Conservation (phyloP, 306 rosid species). For the Arachis stenosperma region DNA sequence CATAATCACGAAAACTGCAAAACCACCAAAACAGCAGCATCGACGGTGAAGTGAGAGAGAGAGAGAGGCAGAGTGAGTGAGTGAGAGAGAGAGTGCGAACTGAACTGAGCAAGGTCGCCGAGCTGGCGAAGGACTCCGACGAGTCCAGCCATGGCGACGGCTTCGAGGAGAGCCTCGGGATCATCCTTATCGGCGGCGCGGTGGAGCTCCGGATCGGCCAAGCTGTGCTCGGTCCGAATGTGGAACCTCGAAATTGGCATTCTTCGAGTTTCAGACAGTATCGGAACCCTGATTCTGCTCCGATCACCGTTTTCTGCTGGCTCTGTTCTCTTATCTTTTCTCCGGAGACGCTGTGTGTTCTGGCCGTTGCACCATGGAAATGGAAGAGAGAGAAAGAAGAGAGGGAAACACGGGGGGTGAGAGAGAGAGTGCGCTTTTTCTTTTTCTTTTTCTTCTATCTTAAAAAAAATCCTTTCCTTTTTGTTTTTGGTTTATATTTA, state of each 20-base stretch:
- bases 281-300: conserved; percentile 37
- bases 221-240: conserved; percentile 68
- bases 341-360: conserved; percentile 45
- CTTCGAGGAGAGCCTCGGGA: conserved; percentile 88
- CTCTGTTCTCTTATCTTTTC: not conserved
- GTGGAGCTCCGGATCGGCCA: conserved; percentile 88
- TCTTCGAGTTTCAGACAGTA: conserved; percentile 4
- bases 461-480: not conserved
- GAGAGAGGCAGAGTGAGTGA: conserved; percentile 2
- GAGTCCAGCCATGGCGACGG: conserved; percentile 85
- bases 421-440: conserved; percentile 23
- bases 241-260: conserved; percentile 86
- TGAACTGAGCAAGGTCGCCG: conserved; percentile 96
- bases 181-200: conserved; percentile 83
- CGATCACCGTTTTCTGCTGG: not conserved
- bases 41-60: not conserved
- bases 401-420: not conserved
- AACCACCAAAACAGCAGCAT: conserved; percentile 8
- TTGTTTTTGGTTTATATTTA: not conserved
- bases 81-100: conserved; percentile 32
- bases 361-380: conserved; percentile 48
- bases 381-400: conserved; percentile 21
- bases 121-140: conserved; percentile 96
- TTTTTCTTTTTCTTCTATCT: not conserved
- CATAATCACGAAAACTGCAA: not conserved